These are phyloP conservation scores for Saposhnikovia divaricata DNA, from an alignment of 129 eudicot species.

Conservation along the genomic window DNA sequence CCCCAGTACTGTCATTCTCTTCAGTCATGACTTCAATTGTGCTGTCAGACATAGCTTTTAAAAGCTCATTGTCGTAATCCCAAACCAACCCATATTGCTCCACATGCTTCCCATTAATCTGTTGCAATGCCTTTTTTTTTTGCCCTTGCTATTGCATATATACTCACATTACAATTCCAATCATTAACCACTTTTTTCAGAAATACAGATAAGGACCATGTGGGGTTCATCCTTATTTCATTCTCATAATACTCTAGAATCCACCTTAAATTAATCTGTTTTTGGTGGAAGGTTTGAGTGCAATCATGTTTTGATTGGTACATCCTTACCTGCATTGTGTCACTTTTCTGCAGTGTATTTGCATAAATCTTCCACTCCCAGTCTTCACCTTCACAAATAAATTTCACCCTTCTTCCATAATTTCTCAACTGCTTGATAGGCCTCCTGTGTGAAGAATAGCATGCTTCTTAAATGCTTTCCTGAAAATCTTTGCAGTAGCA, in stretches of 20 bases:
- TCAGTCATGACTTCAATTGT: too few species aligned
- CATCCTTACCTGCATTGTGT: not conserved
- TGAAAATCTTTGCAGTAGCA: not conserved
- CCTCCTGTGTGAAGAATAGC: not conserved
- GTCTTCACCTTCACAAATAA: not conserved
- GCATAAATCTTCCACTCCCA: not conserved
- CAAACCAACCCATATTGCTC: not conserved
- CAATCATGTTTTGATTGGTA: not conserved
- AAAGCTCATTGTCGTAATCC: too few species aligned
- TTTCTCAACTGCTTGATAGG: not conserved
- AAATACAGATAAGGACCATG: not conserved
- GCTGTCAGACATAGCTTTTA: too few species aligned
- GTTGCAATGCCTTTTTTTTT: not conserved
- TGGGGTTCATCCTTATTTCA: not conserved
- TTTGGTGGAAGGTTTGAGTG: not conserved
- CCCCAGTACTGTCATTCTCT: too few species aligned
- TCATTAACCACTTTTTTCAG: not conserved
- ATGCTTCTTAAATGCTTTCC: not conserved
- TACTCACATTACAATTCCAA: not conserved
- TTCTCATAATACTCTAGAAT: not conserved
- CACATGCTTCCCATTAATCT: not conserved
- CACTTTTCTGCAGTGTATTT: not conserved
- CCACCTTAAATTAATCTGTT: not conserved
- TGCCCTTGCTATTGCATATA: not conserved
- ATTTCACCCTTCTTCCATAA: not conserved